Conservation (phyloP, 352 stramenopile species). For the Pythium phragmiticola region DNA sequence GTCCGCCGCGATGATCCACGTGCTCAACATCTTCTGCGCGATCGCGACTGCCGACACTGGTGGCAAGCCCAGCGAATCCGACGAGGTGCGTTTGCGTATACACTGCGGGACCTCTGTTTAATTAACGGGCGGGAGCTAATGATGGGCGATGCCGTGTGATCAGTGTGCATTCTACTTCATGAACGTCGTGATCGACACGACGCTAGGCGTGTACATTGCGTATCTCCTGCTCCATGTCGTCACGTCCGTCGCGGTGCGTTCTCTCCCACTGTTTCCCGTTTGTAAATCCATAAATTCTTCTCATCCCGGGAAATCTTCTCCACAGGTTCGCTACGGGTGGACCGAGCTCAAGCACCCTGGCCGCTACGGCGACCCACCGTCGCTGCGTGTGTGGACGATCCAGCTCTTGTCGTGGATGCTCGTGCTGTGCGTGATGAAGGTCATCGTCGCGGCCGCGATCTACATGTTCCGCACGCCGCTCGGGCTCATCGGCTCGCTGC, state of each 20-base stretch:
- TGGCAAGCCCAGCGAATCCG: slow-evolving; percentile 44
- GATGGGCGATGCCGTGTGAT: background rate
- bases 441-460: slow-evolving; percentile 59
- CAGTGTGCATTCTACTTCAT: slow-evolving; percentile 88
- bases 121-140: background rate
- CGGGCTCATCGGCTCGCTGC: slow-evolving; percentile 50
- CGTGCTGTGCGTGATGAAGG: slow-evolving; percentile 67
- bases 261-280: background rate
- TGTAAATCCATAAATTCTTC: slow-evolving; percentile 2
- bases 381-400: slow-evolving; percentile 56
- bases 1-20: slow-evolving; percentile 74
- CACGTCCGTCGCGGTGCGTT: slow-evolving; percentile 51
- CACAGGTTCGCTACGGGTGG: slow-evolving; percentile 58
- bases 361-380: slow-evolving; percentile 66
- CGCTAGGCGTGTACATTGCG: slow-evolving; percentile 77
- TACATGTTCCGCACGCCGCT: slow-evolving; percentile 61
- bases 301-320: background rate
- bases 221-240: slow-evolving; percentile 71
- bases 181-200: slow-evolving; percentile 85
- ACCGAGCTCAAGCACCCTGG: slow-evolving; percentile 56
- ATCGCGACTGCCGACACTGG: slow-evolving; percentile 70
- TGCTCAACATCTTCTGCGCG: slow-evolving; percentile 76
- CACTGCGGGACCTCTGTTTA: background rate
- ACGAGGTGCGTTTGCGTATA: slow-evolving; percentile 43
- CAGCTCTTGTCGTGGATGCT: slow-evolving; percentile 69